Evolutionary conservation across 148 eudicot genomes (phyloP).

Genomic region (Oxyria digyna): DNA sequence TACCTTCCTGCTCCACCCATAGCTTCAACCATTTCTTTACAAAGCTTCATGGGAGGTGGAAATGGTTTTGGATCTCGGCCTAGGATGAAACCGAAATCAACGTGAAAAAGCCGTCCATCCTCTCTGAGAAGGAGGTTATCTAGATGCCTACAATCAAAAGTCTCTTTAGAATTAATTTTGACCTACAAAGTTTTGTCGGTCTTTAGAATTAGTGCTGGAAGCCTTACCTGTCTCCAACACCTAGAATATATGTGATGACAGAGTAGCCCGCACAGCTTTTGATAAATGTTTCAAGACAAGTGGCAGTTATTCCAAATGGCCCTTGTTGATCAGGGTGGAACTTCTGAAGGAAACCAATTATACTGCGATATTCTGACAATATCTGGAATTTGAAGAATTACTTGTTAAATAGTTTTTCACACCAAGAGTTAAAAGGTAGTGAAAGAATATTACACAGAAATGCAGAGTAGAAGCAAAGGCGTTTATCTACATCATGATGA

Average conservation of each 20-base stretch:
- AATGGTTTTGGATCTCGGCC: constrained; percentile 99
- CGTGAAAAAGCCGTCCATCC: constrained; percentile 94
- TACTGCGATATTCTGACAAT: constrained; percentile 85
- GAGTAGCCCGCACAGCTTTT: constrained; percentile 99
- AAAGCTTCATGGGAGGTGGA: constrained; percentile 99
- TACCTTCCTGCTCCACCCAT: constrained; percentile 99
- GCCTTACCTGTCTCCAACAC: constrained; percentile 91
- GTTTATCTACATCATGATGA: not conserved
- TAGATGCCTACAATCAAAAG: constrained; percentile 50
- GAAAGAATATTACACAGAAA: not conserved
- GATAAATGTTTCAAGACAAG: constrained; percentile 92
- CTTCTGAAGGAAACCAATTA: constrained; percentile 87
- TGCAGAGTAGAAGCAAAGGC: not conserved
- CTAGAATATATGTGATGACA: constrained; percentile 91
- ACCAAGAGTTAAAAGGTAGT: not conserved
- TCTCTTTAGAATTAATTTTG: not conserved
- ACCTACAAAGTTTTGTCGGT: not conserved
- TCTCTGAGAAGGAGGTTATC: constrained; percentile 88
- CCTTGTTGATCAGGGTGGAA: constrained; percentile 86
- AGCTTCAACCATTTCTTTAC: constrained; percentile 99
- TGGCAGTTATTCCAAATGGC: constrained; percentile 92
- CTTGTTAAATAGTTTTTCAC: not conserved
- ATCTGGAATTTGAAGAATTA: constrained; percentile 36
- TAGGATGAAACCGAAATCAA: constrained; percentile 90
- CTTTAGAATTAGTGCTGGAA: not conserved